These are phyloP conservation scores for Trametes polyzona DNA, from an alignment of 1,284 basidiomycete species.

Conservation along the genomic window DNA sequence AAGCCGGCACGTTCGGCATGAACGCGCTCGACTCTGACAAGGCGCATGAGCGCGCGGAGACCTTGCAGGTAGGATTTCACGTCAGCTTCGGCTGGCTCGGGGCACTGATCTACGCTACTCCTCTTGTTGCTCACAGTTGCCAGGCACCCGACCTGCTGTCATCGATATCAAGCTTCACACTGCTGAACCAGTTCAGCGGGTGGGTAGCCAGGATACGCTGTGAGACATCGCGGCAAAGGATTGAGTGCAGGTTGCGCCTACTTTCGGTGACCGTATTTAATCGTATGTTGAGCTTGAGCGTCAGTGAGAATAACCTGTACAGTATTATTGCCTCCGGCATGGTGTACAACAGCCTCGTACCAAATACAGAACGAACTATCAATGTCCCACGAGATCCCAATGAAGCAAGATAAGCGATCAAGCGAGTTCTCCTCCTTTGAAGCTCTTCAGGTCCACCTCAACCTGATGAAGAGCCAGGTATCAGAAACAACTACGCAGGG, in stretches of 20 bases:
- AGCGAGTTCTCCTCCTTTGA: constrained; percentile 7
- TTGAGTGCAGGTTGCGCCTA: background rate
- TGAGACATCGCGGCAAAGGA: background rate
- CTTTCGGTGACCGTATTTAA: background rate
- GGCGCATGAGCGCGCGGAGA: background rate
- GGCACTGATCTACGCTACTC: background rate
- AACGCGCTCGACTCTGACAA: background rate
- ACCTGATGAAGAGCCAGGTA: background rate
- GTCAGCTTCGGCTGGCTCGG: background rate
- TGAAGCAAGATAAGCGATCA: background rate
- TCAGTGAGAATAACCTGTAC: background rate
- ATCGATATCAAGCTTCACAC: constrained; percentile 2
- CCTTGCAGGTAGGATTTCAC: background rate
- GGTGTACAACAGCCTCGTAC: background rate
- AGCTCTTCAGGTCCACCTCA: constrained; percentile 6
- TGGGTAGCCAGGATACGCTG: background rate
- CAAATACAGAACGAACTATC: too few relatives aligned
- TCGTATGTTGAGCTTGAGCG: background rate
- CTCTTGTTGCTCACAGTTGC: background rate
- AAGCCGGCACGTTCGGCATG: constrained; percentile 8
- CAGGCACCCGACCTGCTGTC: background rate
- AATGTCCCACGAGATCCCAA: background rate
- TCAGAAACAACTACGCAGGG: background rate
- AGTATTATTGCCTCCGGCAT: background rate
- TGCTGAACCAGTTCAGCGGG: background rate